Evolutionary conservation across 2,329 filamentous ascomycete genomes (phyloP), one percentile per base, ranked within the genome.

Genomic region (Calonectria honghensis): DNA sequence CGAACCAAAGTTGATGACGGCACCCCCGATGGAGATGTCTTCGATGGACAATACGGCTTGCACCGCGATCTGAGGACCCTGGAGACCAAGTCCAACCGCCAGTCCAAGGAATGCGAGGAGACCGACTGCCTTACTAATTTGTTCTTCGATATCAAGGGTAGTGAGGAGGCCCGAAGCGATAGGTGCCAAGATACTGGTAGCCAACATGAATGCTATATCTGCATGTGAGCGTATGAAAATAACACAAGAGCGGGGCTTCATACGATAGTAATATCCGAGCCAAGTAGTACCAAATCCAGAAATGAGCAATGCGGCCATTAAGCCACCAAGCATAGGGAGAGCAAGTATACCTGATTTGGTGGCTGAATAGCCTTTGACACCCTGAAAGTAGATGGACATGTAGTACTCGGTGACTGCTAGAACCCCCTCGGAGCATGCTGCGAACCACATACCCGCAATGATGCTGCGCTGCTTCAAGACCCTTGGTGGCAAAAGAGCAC

Each of bases 301-400:
- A 9, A 77, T n/a, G 14, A 81, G 39, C 6, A 81, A 59, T 0
- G 79, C 72, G 1, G 78, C 39, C 0, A 72, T 64, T 5, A 80
- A 5, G 0, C 79, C 79, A 1, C 78, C 79, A 0, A 80, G 57
- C 79, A 80, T 80, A 0, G 79, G 79, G 13, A 80, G 72, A 0
- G 79, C 79, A 9, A 81, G 69, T 0, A 81, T 6, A 0, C 79
- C 79, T 18, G 79, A 76, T 13, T 73, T 69, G 0, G 79, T 70
- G 1, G 79, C 71, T 3, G 79, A 51, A 13, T 79, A 79, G 1
- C 79, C 79, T 7, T 75, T 41, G 2, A 81, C 79, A 14, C 78
- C 79, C 14, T 81, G 79, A 4, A 81, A 81, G 66, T 81, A 81
- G 4, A 81, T 81, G 11, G 76, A 75, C 77, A 81, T 81, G 68